phyloP scores from a whole-genome alignment of 345 rosid genomes.

The Mercurialis annua region DNA sequence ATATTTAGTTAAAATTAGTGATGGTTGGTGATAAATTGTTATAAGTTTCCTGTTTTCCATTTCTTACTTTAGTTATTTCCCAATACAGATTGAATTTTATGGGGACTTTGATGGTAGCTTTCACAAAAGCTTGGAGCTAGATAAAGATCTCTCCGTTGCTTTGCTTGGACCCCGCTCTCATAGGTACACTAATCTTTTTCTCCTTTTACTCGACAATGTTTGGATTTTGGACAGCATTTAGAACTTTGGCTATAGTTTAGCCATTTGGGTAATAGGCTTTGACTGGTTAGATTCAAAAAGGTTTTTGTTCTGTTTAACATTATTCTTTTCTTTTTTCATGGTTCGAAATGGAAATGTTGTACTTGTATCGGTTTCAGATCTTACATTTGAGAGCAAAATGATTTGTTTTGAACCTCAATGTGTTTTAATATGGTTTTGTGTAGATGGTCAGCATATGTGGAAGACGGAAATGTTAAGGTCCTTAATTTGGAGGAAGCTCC shows the following conservation, averaged over 20 bases:
- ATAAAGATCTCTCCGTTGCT: constrained; percentile 82
- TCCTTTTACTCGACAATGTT: neutral
- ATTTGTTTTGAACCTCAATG: neutral
- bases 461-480: constrained; percentile 72
- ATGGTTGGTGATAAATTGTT: neutral
- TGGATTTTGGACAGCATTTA: neutral
- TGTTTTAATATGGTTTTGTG: neutral
- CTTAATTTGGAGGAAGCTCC: constrained; percentile 85
- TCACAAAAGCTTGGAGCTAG: constrained; percentile 85
- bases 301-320: no score
- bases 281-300: neutral
- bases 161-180: constrained; percentile 81
- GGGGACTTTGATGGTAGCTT: constrained; percentile 85
- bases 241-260: neutral
- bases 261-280: neutral
- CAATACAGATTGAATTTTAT: constrained; percentile 71
- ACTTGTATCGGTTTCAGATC: neutral
- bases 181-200: constrained; percentile 41
- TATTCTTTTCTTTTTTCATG: neutral
- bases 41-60: neutral
- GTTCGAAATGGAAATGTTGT: neutral
- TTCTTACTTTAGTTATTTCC: neutral
- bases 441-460: constrained; percentile 94
- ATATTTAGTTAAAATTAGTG: neutral
- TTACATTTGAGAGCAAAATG: neutral